phyloP scores from a whole-genome alignment of 441 rosid genomes.

The Pelargonium australe region DNA sequence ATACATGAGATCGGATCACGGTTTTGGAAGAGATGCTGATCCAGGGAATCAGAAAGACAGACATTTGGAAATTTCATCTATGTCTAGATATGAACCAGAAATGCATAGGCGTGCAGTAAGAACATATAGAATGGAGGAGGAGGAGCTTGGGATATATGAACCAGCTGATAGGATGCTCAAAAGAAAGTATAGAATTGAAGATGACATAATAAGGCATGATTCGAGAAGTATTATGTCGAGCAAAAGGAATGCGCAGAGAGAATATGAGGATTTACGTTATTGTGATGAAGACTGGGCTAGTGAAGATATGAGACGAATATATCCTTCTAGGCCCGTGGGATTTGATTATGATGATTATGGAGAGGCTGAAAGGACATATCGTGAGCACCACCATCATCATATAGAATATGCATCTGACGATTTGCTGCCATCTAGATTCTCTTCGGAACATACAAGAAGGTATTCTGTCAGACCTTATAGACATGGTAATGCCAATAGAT shows the following conservation, averaged over 20 bases:
- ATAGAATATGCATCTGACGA: constrained; percentile 32
- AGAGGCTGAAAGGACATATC: constrained; percentile 28
- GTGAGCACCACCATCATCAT: constrained; percentile 20
- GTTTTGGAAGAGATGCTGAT: constrained; percentile 39
- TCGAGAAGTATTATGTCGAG: constrained; percentile 28
- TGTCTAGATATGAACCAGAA: constrained; percentile 30
- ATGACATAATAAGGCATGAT: constrained; percentile 29
- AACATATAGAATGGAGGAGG: constrained; percentile 38
- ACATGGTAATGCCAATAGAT: constrained; percentile 25
- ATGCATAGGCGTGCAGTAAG: constrained; percentile 26
- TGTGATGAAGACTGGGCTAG: constrained; percentile 35
- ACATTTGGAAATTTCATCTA: constrained; percentile 24
- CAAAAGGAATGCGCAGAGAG: constrained; percentile 28
- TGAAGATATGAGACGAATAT: constrained; percentile 26
- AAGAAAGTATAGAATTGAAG: constrained; percentile 30
- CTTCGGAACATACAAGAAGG: constrained; percentile 30
- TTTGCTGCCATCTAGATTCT: constrained; percentile 29
- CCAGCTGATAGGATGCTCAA: constrained; percentile 31
- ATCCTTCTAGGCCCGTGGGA: constrained; percentile 27
- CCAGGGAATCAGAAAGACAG: constrained; percentile 33
- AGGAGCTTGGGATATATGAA: constrained; percentile 27
- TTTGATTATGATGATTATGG: constrained; percentile 24
- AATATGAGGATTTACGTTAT: constrained; percentile 32
- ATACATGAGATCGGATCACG: constrained; percentile 34
- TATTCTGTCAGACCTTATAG: constrained; percentile 31